Evolutionary conservation across 192 early-diverging fungal species (phyloP).

Genomic region (Jimgerdemannia lactiflua): DNA sequence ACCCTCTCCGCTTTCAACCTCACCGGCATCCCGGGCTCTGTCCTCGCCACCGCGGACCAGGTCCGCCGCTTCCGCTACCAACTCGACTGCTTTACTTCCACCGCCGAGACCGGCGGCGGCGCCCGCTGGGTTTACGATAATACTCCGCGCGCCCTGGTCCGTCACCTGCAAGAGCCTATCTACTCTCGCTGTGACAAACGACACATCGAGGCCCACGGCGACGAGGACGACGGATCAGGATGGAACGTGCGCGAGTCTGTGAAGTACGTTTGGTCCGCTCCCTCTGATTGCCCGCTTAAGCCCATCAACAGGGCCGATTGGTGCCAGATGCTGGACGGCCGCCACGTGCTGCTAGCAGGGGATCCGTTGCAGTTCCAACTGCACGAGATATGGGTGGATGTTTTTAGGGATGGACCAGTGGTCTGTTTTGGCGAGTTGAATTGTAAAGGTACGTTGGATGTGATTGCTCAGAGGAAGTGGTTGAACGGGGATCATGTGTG

Average conservation of each 20-base stretch:
- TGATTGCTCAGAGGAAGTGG: background rate
- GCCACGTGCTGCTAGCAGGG: slow-evolving; percentile 47
- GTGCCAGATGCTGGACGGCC: slow-evolving; percentile 32
- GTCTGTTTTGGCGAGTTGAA: slow-evolving; percentile 53
- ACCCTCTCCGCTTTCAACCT: background rate
- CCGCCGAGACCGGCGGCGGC: background rate
- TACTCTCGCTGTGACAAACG: slow-evolving; percentile 25
- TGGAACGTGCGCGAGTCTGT: slow-evolving; percentile 14
- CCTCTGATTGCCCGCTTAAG: slow-evolving; percentile 23
- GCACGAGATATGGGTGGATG: slow-evolving; percentile 51
- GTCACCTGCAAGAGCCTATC: slow-evolving; percentile 29
- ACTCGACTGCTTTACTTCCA: background rate
- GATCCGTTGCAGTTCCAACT: slow-evolving; percentile 49
- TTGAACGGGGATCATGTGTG: too few species aligned
- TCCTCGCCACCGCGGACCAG: background rate
- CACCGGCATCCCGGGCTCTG: background rate
- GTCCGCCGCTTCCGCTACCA: background rate
- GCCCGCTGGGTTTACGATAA: slow-evolving; percentile 16
- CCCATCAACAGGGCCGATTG: slow-evolving; percentile 22
- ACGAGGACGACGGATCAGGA: background rate
- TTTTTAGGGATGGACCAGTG: slow-evolving; percentile 47
- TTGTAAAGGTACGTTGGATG: slow-evolving; percentile 35
- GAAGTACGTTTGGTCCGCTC: slow-evolving; percentile 15
- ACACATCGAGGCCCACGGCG: slow-evolving; percentile 10
- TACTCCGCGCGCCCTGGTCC: background rate